Percentiles rank a stretch among this genome's conserved stretches.
These are phyloP conservation scores for Ganoderma multipileum DNA, from an alignment of 1,284 basidiomycete genomes.

Conservation along the genomic window DNA sequence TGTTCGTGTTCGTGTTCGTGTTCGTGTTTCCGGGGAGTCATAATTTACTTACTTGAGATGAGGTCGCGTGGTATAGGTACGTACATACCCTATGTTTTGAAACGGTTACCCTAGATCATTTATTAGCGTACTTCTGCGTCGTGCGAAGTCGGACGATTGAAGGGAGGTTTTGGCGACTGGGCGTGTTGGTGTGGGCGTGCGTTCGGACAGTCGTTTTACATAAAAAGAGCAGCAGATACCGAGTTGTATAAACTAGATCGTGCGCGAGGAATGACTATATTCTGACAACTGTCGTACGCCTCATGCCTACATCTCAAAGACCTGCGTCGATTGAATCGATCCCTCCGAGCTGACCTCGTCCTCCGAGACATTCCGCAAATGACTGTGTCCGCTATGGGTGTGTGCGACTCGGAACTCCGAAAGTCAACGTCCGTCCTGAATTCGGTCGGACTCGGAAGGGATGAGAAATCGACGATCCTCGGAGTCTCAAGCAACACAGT, in stretches of 20 bases:
- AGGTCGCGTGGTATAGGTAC: neutral
- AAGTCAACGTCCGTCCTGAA: neutral
- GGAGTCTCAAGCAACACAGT: neutral
- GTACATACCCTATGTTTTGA: neutral
- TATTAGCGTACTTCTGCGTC: neutral
- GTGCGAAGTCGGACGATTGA: neutral
- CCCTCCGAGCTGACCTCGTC: neutral
- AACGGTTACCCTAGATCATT: neutral
- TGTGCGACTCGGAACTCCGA: neutral
- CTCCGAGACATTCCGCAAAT: neutral
- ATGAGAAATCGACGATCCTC: neutral
- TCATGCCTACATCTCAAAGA: too few species aligned
- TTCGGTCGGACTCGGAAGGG: neutral
- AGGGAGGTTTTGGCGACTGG: neutral
- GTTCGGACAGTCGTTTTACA: neutral
- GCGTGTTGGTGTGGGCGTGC: neutral
- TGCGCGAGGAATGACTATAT: neutral
- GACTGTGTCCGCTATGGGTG: neutral
- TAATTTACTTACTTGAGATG: neutral
- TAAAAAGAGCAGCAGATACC: neutral
- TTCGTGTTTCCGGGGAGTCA: neutral
- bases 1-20: neutral
- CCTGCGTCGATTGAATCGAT: neutral
- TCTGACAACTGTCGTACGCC: neutral
- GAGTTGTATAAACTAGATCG: neutral